Conservation (phyloP, 2,329 filamentous ascomycete species). For the Emmonsia crescens region DNA sequence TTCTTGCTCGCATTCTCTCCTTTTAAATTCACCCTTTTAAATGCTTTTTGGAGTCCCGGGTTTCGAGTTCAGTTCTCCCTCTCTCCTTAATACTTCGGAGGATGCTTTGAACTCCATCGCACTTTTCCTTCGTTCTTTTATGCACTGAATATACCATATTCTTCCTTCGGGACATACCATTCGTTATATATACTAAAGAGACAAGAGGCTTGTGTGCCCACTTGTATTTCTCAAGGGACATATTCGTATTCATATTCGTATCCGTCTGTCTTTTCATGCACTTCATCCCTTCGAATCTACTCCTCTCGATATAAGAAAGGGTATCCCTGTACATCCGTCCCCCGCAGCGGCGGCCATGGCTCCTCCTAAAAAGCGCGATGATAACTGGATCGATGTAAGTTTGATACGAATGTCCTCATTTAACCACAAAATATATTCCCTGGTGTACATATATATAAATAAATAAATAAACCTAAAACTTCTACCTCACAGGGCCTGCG, state of each 20-base stretch:
- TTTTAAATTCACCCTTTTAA: too few species aligned
- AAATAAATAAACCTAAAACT: neutral
- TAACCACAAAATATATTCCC: neutral
- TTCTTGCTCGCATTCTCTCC: too few species aligned
- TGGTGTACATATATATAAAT: neutral
- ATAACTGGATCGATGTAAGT: constrained; percentile 17
- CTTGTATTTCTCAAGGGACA: neutral
- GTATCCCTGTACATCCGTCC: too few species aligned
- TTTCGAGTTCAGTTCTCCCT: too few species aligned
- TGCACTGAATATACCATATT: neutral
- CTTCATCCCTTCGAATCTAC: neutral
- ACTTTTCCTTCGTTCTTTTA: neutral
- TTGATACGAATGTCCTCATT: neutral
- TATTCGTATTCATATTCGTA: neutral
- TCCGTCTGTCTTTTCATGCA: neutral
- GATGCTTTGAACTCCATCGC: neutral
- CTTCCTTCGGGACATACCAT: neutral
- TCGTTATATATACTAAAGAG: neutral
- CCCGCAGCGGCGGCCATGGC: constrained; percentile 1
- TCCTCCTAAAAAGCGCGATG: constrained; percentile 10
- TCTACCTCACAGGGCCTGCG: constrained; percentile 26
- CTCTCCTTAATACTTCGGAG: too few species aligned
- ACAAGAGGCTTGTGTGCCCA: neutral
- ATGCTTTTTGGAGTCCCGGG: too few species aligned
- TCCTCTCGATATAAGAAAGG: neutral